A percentile compares a stretch with the other conserved stretches of the same genome.
These are phyloP conservation scores for Penicillium sp. DNA, from an alignment of 2,329 filamentous ascomycete genomes.

Conservation along the genomic window DNA sequence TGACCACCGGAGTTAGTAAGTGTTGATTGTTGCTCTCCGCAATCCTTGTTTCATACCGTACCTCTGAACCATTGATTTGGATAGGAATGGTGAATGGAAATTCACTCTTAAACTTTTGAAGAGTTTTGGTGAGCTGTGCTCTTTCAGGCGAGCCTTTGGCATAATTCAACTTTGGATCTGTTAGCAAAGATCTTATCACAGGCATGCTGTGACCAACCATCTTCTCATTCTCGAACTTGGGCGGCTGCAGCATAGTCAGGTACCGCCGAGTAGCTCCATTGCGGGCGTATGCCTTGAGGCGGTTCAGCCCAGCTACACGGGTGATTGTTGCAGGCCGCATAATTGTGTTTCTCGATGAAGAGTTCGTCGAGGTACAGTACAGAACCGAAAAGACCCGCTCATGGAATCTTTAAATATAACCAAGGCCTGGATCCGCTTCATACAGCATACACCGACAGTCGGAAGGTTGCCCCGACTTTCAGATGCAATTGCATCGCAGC, in stretches of 20 bases:
- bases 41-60: background rate
- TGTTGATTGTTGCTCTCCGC: background rate
- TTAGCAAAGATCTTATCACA: background rate
- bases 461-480: constrained; percentile 6
- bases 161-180: constrained; percentile 12
- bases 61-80: constrained; percentile 17
- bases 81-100: constrained; percentile 19
- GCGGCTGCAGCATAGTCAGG: constrained; percentile 21
- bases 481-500: background rate
- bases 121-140: constrained; percentile 15
- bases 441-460: constrained; percentile 3
- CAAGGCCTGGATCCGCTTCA: background rate
- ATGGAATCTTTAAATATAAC: constrained; percentile 1
- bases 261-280: constrained; percentile 7
- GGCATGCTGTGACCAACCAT: constrained; percentile 11
- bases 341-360: background rate
- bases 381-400: background rate
- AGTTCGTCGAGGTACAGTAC: background rate
- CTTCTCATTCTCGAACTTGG: constrained; percentile 28
- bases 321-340: constrained; percentile 13
- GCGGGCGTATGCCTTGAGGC: background rate
- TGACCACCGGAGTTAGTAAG: background rate
- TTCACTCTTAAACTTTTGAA: constrained; percentile 16
- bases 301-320: constrained; percentile 5
- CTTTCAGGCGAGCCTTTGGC: constrained; percentile 19